These are phyloP conservation scores for Avena eriantha DNA, from an alignment of 176 grass and related monocot species.

Conservation along the genomic window DNA sequence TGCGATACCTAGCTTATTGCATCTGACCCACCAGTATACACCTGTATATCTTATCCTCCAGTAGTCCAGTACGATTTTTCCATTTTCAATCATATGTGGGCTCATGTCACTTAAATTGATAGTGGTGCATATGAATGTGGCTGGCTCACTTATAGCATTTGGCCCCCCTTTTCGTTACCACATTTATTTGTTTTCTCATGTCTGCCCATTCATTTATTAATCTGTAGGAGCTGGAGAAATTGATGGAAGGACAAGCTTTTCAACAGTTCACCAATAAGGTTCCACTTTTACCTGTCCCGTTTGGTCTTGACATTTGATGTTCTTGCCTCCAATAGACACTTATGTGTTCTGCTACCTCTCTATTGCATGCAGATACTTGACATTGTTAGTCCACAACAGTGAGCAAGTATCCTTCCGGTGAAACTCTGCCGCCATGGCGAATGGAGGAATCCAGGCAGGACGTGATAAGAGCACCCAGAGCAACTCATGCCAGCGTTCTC, in stretches of 20 bases:
- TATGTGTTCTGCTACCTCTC: neutral
- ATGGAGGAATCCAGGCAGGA: conserved; percentile 34
- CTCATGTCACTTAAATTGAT: conserved; percentile 3
- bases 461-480: neutral
- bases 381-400: conserved; percentile 59
- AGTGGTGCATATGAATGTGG: neutral
- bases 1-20: conserved; percentile 5
- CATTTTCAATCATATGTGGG: neutral
- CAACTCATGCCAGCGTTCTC: conserved; percentile 2
- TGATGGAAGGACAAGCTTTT: conserved; percentile 63
- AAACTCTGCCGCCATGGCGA: conserved; percentile 12
- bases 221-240: conserved; percentile 72
- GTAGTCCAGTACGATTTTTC: conserved; percentile 21
- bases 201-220: neutral
- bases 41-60: conserved; percentile 22
- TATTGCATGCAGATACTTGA: conserved; percentile 81
- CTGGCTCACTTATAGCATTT: neutral
- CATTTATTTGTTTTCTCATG: conserved; percentile 29
- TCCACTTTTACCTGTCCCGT: neutral
- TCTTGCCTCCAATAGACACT: conserved; percentile 1
- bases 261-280: conserved; percentile 73
- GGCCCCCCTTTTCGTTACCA: neutral
- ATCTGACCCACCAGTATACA: conserved; percentile 16
- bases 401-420: conserved; percentile 24
- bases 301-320: neutral